A percentile compares a stretch with the other conserved stretches of the same genome.
Evolutionary conservation across 2,329 filamentous ascomycete genomes (phyloP).

Genomic region (Metarhizium humberi): DNA sequence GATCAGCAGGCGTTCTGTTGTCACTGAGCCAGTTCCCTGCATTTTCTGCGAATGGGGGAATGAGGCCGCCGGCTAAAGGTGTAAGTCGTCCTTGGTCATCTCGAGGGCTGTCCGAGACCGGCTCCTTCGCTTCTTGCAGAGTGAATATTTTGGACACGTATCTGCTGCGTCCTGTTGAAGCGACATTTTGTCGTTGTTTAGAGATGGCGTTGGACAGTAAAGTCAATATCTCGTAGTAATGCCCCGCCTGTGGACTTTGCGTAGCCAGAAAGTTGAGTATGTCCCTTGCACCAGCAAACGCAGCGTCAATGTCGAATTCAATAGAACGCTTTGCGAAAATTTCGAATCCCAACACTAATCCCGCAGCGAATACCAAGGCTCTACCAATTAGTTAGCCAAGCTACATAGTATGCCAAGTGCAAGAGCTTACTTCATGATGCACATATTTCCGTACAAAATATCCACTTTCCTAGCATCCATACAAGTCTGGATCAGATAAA

Average conservation of each 20-base stretch:
- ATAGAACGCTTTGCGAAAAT: conserved; percentile 40
- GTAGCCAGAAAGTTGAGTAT: conserved; percentile 38
- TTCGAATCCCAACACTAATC: conserved; percentile 45
- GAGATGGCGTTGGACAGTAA: conserved; percentile 34
- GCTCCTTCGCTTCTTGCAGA: conserved; percentile 4
- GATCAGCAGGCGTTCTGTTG: conserved; percentile 2
- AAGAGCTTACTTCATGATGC: conserved; percentile 43
- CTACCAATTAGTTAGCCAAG: conserved; percentile 17
- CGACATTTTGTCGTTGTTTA: conserved; percentile 24
- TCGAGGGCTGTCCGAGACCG: background rate
- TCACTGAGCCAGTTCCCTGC: conserved; percentile 6
- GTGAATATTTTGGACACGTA: conserved; percentile 20
- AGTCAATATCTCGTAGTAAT: conserved; percentile 47
- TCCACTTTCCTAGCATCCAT: conserved; percentile 34
- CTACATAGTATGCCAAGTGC: background rate
- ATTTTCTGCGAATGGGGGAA: conserved; percentile 1
- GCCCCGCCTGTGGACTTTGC: conserved; percentile 45
- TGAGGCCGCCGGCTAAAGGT: background rate
- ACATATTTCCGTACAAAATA: conserved; percentile 44
- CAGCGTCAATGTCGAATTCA: conserved; percentile 34
- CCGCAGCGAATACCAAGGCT: conserved; percentile 46
- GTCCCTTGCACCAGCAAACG: conserved; percentile 39
- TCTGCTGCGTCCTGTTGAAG: conserved; percentile 13
- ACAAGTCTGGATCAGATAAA: conserved; percentile 46
- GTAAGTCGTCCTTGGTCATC: background rate